phyloP scores from a whole-genome alignment of 2,329 filamentous ascomycete species.

The Alternaria dauci region DNA sequence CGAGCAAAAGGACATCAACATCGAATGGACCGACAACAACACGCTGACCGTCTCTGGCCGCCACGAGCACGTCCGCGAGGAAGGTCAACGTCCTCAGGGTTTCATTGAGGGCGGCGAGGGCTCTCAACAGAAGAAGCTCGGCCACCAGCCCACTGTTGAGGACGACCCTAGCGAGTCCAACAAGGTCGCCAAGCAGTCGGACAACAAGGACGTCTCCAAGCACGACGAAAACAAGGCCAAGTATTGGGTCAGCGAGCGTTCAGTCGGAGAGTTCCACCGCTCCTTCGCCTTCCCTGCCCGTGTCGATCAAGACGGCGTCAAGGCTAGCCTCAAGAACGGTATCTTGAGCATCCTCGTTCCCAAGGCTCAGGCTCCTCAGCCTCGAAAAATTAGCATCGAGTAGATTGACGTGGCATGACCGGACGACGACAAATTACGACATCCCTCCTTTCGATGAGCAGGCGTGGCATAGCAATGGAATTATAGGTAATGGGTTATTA shows the following conservation, averaged over 20 bases:
- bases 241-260: slow-evolving; percentile 74
- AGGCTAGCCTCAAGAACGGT: slow-evolving; percentile 68
- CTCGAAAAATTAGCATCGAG: slow-evolving; percentile 65
- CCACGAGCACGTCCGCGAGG: slow-evolving; percentile 69
- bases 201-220: slow-evolving; percentile 53
- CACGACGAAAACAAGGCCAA: slow-evolving; percentile 61
- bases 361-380: slow-evolving; percentile 59
- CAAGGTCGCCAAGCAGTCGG: slow-evolving; percentile 39
- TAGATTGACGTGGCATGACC: slow-evolving; percentile 39
- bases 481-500: background rate
- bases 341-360: slow-evolving; percentile 66
- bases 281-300: slow-evolving; percentile 66
- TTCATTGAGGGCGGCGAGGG: slow-evolving; percentile 54
- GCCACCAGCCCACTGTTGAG: slow-evolving; percentile 67
- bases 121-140: slow-evolving; percentile 32
- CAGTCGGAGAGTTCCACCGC: slow-evolving; percentile 66
- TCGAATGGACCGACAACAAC: slow-evolving; percentile 81
- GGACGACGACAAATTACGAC: background rate
- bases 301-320: slow-evolving; percentile 68
- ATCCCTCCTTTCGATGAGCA: background rate
- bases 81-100: slow-evolving; percentile 61
- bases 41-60: slow-evolving; percentile 76
- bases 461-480: slow-evolving; percentile 4
- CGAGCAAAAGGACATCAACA: slow-evolving; percentile 74
- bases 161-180: slow-evolving; percentile 59